Conservation (phyloP, 2,329 filamentous ascomycete species). For the Claviceps sp. region DNA sequence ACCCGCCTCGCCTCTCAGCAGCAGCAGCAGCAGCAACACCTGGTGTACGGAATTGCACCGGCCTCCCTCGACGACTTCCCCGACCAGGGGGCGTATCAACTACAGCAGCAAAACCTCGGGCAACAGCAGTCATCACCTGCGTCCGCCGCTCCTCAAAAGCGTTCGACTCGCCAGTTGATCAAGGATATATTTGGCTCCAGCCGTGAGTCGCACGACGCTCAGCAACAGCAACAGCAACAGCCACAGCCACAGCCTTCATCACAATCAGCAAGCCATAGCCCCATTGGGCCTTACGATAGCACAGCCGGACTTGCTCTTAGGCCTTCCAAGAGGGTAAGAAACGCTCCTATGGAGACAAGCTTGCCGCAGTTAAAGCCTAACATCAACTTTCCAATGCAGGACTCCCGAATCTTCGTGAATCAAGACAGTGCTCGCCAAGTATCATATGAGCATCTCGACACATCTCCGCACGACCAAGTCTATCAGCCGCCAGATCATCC, state of each 20-base stretch:
- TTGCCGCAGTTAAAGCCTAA: constrained; percentile 21
- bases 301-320: constrained; percentile 35
- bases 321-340: constrained; percentile 44
- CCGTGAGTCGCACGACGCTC: constrained; percentile 9
- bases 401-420: constrained; percentile 19
- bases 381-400: constrained; percentile 26
- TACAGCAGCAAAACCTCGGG: constrained; percentile 22
- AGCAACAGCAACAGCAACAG: constrained; percentile 5
- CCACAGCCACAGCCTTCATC: not conserved
- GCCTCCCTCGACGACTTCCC: constrained; percentile 14
- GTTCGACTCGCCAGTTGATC: constrained; percentile 39
- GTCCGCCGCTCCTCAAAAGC: constrained; percentile 27
- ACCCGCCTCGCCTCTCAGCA: constrained; percentile 13
- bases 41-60: constrained; percentile 16
- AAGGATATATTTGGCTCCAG: constrained; percentile 37
- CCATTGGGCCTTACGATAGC: constrained; percentile 32
- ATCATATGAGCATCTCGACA: constrained; percentile 27
- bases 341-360: constrained; percentile 30
- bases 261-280: constrained; percentile 9
- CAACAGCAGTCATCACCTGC: constrained; percentile 5
- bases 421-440: constrained; percentile 34
- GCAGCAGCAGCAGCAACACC: constrained; percentile 15
- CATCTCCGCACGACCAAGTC: constrained; percentile 32
- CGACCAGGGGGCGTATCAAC: constrained; percentile 11
- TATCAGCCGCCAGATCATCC: constrained; percentile 20